A percentile compares a stretch with the other conserved stretches of the same genome.
These are phyloP conservation scores for Pseudogymnoascus sp. DNA, from an alignment of 2,329 filamentous ascomycete genomes.

Conservation along the genomic window DNA sequence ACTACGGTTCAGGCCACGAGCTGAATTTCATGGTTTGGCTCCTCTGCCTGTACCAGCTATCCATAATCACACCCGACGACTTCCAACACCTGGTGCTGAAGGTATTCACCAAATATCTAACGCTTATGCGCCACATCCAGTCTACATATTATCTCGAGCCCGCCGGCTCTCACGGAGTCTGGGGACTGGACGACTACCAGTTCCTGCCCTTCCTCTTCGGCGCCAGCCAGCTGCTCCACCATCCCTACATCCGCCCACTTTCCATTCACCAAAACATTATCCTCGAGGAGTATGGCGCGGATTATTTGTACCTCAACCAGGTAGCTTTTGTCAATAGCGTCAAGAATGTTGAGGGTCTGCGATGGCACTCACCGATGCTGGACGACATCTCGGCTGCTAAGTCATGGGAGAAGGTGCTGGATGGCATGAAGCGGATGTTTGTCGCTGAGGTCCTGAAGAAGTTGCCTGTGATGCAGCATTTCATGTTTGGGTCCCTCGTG, in stretches of 20 bases:
- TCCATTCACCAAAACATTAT: slow-evolving; percentile 82
- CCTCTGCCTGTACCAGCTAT: slow-evolving; percentile 80
- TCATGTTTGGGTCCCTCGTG: slow-evolving; percentile 81
- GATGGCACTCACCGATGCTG: slow-evolving; percentile 97
- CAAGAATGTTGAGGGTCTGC: slow-evolving; percentile 86
- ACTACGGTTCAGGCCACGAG: slow-evolving; percentile 96
- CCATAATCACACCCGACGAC: slow-evolving; percentile 51
- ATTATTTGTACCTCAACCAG: slow-evolving; percentile 88
- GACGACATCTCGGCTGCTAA: slow-evolving; percentile 92
- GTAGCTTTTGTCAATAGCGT: slow-evolving; percentile 91
- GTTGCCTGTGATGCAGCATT: slow-evolving; percentile 97
- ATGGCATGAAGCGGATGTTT: slow-evolving; percentile 96
- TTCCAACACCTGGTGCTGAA: slow-evolving; percentile 67
- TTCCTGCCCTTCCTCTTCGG: slow-evolving; percentile 95
- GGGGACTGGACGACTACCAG: slow-evolving; percentile 96
- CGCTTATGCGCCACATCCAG: slow-evolving; percentile 80
- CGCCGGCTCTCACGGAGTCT: slow-evolving; percentile 92
- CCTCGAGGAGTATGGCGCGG: slow-evolving; percentile 73
- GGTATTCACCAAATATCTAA: slow-evolving; percentile 75
- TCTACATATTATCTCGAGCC: slow-evolving; percentile 94
- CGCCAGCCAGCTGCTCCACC: slow-evolving; percentile 77
- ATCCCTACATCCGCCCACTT: slow-evolving; percentile 69
- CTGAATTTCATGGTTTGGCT: slow-evolving; percentile 96
- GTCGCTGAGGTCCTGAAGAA: slow-evolving; percentile 86
- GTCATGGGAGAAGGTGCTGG: slow-evolving; percentile 86